Conservation (phyloP, 352 stramenopile genomes). For the Pythium sp. region DNA sequence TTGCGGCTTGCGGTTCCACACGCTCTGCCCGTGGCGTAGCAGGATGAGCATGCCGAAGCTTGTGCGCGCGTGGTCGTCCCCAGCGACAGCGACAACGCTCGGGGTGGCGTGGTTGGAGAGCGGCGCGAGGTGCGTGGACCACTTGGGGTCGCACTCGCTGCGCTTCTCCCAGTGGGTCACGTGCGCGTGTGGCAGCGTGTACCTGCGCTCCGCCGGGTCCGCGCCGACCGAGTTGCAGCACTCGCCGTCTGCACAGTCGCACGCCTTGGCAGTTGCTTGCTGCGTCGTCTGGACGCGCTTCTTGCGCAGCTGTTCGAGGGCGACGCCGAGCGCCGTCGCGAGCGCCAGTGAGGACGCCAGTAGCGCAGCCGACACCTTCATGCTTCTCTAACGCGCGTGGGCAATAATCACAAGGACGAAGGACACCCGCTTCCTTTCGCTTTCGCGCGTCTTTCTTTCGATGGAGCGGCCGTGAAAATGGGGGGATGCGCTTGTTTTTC, state of each 20-base stretch:
- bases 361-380: constrained; percentile 13
- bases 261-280: constrained; percentile 22
- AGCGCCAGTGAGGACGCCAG: constrained; percentile 14
- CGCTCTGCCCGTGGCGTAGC: constrained; percentile 80
- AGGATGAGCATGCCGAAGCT: constrained; percentile 80
- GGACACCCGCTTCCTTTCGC: not conserved
- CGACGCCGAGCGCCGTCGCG: constrained; percentile 6
- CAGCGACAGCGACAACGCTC: constrained; percentile 2
- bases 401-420: not conserved
- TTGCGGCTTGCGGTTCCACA: constrained; percentile 84
- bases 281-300: not conserved
- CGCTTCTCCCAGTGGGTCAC: constrained; percentile 69
- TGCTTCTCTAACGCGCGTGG: not conserved
- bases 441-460: constrained; percentile 1
- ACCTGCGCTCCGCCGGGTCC: constrained; percentile 48
- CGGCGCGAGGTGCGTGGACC: constrained; percentile 45
- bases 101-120: not conserved
- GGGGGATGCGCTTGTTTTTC: constrained; percentile 5
- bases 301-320: constrained; percentile 1
- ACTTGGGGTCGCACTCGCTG: constrained; percentile 57
- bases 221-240: constrained; percentile 67
- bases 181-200: constrained; percentile 70
- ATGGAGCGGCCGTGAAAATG: constrained; percentile 10
- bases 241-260: constrained; percentile 64
- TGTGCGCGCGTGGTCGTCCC: constrained; percentile 30